Percentiles rank a stretch among this genome's conserved stretches.
phyloP scores from a whole-genome alignment of 805 yeast genomes.

The Hanseniaspora valbyensis region DNA sequence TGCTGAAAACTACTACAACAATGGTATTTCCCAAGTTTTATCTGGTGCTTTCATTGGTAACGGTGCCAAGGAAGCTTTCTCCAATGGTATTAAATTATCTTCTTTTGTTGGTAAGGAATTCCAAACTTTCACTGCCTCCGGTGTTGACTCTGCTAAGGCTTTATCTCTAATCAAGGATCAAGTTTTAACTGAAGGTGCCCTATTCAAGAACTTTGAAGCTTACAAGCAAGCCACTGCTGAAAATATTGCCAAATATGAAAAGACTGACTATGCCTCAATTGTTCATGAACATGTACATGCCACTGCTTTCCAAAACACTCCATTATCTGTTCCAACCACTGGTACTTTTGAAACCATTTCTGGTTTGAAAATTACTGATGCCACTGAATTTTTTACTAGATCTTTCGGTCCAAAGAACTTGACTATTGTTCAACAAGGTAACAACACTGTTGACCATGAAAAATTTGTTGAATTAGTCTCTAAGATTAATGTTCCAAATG shows the following conservation, averaged over 20 bases:
- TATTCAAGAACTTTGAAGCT: slow-evolving; percentile 19
- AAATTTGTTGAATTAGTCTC: slow-evolving; percentile 57
- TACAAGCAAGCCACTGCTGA: slow-evolving; percentile 28
- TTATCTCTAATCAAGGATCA: slow-evolving; percentile 34
- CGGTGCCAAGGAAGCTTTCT: slow-evolving; percentile 26
- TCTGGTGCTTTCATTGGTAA: slow-evolving; percentile 38
- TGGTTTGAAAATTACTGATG: slow-evolving; percentile 48
- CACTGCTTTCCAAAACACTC: slow-evolving; percentile 78
- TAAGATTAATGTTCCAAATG: slow-evolving; percentile 32
- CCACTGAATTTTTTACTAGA: slow-evolving; percentile 43
- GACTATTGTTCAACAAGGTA: slow-evolving; percentile 48
- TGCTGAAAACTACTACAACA: slow-evolving; percentile 68
- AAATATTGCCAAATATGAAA: slow-evolving; percentile 46
- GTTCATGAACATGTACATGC: slow-evolving; percentile 68
- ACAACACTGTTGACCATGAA: slow-evolving; percentile 64
- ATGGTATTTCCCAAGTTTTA: slow-evolving; percentile 64
- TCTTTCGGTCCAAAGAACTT: slow-evolving; percentile 53
- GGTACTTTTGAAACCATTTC: slow-evolving; percentile 62
- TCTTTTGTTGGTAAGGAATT: slow-evolving; percentile 51
- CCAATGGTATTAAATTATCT: slow-evolving; percentile 47
- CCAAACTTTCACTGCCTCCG: slow-evolving; percentile 47
- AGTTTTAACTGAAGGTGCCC: slow-evolving; percentile 39
- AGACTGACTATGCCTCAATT: slow-evolving; percentile 39
- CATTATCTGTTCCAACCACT: slow-evolving; percentile 61
- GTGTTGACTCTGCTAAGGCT: slow-evolving; percentile 38